Evolutionary conservation across 208 protist species (phyloP), one percentile per base, ranked within the genome.

Genomic region (Angomonas desouzai): DNA sequence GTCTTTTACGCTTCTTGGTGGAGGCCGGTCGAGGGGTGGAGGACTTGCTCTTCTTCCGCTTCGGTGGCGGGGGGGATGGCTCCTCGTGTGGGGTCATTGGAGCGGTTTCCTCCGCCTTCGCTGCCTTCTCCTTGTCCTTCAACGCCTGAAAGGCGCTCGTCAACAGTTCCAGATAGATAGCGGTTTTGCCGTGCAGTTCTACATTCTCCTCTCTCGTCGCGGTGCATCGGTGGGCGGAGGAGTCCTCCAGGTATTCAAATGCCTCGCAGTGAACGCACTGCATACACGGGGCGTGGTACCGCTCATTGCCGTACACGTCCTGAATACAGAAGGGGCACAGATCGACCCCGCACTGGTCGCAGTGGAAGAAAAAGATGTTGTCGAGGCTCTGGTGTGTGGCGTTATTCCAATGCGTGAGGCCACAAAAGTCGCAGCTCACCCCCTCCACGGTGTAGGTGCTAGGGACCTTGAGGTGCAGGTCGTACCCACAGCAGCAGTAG

Each of bases 401-500:
- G 25, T 55, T 59, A 4, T 79, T 49, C 85, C 89, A 94, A 47
- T 85, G 66, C 0, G 85, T 89, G 62, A 77, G 62, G 13, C 89
- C 89, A 48, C 89, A 94, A 51, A 94, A 94, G 51, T 94, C 89
- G 55, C 89, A 94, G 70, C 79, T 89, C 45, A 94, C 72, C 29
- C 85, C 89, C 27, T 91, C 89, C 25, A 84, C 69, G 18, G 65
- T 74, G 64, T 94, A 92, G 49, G 72, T 59, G 3, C 48, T 25
- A 18, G 73, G 55, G 7, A 64, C 55, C 18, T 76, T 77, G 2
- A 38, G 25, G 28, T 67, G 40, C 28, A 95, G 56, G 40, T 60
- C 27, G 55, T 91, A 79, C 10, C 71, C 56, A 3, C 77, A 66
- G 84, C 85, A 95, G 69, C 89, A 95, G 27, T 79, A 66, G 62